Conservation (phyloP, 2,329 filamentous ascomycete genomes). For the Claviceps sp. region DNA sequence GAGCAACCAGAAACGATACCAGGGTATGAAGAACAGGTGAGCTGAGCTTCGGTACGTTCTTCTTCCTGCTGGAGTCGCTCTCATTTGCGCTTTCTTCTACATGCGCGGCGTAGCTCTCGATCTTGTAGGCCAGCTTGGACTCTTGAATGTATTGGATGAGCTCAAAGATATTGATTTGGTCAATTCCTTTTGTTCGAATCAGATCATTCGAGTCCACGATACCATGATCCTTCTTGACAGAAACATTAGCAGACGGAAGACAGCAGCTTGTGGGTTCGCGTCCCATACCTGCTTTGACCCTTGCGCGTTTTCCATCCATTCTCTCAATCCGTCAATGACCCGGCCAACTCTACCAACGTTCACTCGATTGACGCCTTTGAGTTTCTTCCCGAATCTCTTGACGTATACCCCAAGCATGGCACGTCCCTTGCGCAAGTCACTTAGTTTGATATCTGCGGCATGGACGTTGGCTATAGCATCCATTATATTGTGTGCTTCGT, state of each 20-base stretch:
- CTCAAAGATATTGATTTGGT: slow-evolving; percentile 91
- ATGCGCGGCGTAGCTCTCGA: slow-evolving; percentile 72
- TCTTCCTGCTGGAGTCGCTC: slow-evolving; percentile 15
- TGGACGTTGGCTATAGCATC: slow-evolving; percentile 83
- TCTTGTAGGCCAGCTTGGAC: slow-evolving; percentile 86
- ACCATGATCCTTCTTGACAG: slow-evolving; percentile 38
- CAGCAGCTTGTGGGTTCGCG: not conserved
- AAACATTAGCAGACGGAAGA: not conserved
- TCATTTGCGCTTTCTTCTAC: slow-evolving; percentile 32
- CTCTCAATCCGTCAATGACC: slow-evolving; percentile 64
- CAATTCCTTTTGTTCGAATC: slow-evolving; percentile 71
- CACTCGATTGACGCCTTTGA: slow-evolving; percentile 83
- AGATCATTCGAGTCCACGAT: slow-evolving; percentile 58
- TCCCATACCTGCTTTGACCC: slow-evolving; percentile 25
- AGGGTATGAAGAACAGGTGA: slow-evolving; percentile 42
- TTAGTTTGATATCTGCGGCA: slow-evolving; percentile 60
- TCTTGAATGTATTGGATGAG: slow-evolving; percentile 78
- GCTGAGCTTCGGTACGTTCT: slow-evolving; percentile 11
- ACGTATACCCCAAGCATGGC: slow-evolving; percentile 71
- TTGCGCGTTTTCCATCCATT: slow-evolving; percentile 48
- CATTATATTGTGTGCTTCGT: slow-evolving; percentile 97
- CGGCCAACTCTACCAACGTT: slow-evolving; percentile 82
- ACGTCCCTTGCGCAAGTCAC: slow-evolving; percentile 59
- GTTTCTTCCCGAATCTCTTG: slow-evolving; percentile 70
- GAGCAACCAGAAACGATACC: slow-evolving; percentile 54